Evolutionary conservation across 352 stramenopile genomes (phyloP).

Genomic region (Globisporangium nagaii): DNA sequence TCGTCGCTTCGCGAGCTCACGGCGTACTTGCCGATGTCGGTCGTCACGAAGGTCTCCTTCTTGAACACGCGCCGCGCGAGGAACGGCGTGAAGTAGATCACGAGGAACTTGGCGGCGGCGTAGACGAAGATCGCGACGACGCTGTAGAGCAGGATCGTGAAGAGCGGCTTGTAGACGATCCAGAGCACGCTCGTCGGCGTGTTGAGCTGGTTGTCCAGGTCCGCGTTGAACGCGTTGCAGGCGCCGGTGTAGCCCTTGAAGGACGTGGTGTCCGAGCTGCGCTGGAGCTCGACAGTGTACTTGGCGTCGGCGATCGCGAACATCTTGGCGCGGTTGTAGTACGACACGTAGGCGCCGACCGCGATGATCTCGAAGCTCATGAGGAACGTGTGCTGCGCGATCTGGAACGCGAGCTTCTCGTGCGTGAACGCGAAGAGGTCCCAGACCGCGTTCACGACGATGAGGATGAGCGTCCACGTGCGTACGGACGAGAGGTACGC

Average conservation of each 20-base stretch:
- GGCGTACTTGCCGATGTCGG: not conserved
- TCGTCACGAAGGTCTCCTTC: conserved; percentile 1
- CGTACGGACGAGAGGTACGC: conserved; percentile 30
- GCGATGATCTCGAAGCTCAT: conserved; percentile 22
- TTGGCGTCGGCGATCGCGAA: conserved; percentile 1
- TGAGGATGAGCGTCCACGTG: conserved; percentile 26
- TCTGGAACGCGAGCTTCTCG: conserved; percentile 21
- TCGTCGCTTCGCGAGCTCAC: not conserved
- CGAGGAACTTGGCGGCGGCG: conserved; percentile 8
- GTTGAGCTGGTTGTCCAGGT: conserved; percentile 9
- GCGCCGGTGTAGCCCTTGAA: conserved; percentile 12
- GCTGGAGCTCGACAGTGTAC: conserved; percentile 11
- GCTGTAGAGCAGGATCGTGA: conserved; percentile 8
- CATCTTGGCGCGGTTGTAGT: conserved; percentile 7
- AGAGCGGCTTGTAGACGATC: conserved; percentile 17
- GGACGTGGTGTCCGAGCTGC: conserved; percentile 7
- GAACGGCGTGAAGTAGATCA: not conserved
- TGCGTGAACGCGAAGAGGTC: conserved; percentile 17
- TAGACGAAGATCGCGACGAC: conserved; percentile 13
- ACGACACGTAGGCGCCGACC: conserved; percentile 6
- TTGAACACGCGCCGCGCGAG: not conserved
- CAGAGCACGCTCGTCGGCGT: not conserved
- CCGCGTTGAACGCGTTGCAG: conserved; percentile 18
- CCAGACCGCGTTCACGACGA: conserved; percentile 30
- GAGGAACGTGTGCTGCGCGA: conserved; percentile 26